Base-by-base conservation (phyloP, 1,139 yeast genomes). In the Candida glucosophila region DNA sequence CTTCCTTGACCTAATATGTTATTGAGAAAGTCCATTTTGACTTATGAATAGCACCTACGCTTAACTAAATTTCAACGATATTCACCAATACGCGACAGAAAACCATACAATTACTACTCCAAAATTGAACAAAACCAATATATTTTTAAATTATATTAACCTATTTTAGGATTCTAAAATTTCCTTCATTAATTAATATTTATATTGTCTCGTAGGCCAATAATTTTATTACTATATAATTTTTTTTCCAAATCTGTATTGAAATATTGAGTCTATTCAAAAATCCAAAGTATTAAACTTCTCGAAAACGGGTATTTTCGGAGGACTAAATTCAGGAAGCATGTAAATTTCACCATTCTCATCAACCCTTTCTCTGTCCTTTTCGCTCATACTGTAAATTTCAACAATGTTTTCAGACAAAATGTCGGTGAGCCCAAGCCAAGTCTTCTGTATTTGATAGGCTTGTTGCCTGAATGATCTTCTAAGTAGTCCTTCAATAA, bases 291-390 rank as follows among this genome's bases (percentile, higher is more conserved):
- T 60, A 15, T 59, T 59, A 42, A 63, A 62, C 41, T 49, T 59
- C 5, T 83, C 77, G 51, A 79, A 79, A 4, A 67, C 77, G 20
- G 57, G 58, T 29, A 81, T 66, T 12, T 40, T 49, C 1, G 93
- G 93, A 16, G 64, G 59, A 3, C 85, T 83, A 21, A 79, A 77
- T 47, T 75, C 86, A 5, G 81, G 82, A 24, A 80, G 65, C 36
- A 74, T 60, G 39, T 83, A 88, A 8, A 83, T 68, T 36, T 80
- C 77, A 2, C 97, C 97, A 36, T 83, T 74, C 23, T 88, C 96
- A 47, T 86, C 92, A 29, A 81, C 58, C 51, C 97, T 72, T 53
- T 85, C 93, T 39, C 95, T 68, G 43, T 86, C 95, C 38, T 72
- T 73, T 40, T 83, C 94, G 38, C 81, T 77, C 56, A 83, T 74